Percentiles rank a stretch among this genome's conserved stretches.
These are phyloP conservation scores for Eimeria acervulina DNA, from an alignment of 169 alveolate genomes.

Conservation along the genomic window DNA sequence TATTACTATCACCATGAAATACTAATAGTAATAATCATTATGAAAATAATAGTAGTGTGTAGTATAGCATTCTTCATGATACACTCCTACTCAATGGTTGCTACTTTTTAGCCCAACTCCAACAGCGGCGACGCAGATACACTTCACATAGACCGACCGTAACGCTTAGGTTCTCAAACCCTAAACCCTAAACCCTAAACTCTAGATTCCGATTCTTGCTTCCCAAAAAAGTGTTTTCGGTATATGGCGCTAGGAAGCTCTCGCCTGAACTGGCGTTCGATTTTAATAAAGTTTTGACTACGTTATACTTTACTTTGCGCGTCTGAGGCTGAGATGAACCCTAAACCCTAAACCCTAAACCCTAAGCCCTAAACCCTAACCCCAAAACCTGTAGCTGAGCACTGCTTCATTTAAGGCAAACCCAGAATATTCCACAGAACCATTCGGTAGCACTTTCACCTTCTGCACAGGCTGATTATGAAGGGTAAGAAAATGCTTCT, in stretches of 20 bases:
- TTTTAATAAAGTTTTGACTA: neutral
- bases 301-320: neutral
- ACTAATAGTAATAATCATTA: too few species aligned
- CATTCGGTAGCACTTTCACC: neutral
- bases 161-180: neutral
- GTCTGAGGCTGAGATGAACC: neutral
- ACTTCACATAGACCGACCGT: neutral
- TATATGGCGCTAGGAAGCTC: neutral
- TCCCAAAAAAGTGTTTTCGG: slow-evolving; percentile 1
- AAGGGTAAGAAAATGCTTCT: too few species aligned
- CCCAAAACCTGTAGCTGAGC: too few species aligned
- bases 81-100: neutral
- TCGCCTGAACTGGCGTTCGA: neutral
- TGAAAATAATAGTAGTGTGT: neutral
- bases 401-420: neutral
- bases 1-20: neutral
- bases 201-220: neutral
- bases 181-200: neutral
- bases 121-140: neutral
- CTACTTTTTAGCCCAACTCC: neutral
- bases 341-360: neutral
- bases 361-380: neutral
- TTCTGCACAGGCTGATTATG: too few species aligned
- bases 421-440: neutral
- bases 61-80: too few species aligned